Evolutionary conservation across 208 protist species (phyloP), one percentile per base, ranked within the genome.

Genomic region (Trypanosoma congolense): DNA sequence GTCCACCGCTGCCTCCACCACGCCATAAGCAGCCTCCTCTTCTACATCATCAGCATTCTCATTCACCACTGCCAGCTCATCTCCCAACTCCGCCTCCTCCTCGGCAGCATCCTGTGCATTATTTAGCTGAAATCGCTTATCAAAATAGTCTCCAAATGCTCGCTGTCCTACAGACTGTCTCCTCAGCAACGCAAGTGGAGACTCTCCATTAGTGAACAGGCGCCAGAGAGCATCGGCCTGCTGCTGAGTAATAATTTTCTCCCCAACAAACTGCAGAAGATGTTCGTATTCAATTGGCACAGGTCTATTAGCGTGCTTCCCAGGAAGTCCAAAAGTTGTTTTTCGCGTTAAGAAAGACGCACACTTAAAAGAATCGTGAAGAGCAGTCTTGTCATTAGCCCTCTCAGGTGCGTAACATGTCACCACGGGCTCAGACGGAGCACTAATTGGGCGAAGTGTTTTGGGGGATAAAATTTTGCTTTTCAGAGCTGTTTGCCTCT

Each of bases 161-260:
- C 36, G 10, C 8, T 31, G 12, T 43, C 2, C 30, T 22, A n/a
- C 19, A 10, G 64, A 52, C 12, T 56, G 47, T 14, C 55, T 42
- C 38, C 38, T 50, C 14, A 67, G 24, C 2, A 67, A 46, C 3
- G 52, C 36, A 22, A 67, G 53, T 44, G 61, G 61, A 6, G 61
- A 56, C 9, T 46, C 47, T 12, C 40, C 64, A 33, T 64, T 64
- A 44, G 50, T 52, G 67, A 90, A 89, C 26, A 93, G 84, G 33
- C 73, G 33, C 83, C 87, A 93, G 41, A 93, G 61, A 14, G 47
- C 61, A 65, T 87, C 72, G 16, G 87, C 80, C 55, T 93, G 83
- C 22, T 42, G 42, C 18, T 71, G 49, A 2, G 87, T 91, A 44
- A 93, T 90, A 31, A 93, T 86, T 42, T 89, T 73, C 19, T 81